Conservation (phyloP, 179 eudicot species). For the Patellifolia procumbens region DNA sequence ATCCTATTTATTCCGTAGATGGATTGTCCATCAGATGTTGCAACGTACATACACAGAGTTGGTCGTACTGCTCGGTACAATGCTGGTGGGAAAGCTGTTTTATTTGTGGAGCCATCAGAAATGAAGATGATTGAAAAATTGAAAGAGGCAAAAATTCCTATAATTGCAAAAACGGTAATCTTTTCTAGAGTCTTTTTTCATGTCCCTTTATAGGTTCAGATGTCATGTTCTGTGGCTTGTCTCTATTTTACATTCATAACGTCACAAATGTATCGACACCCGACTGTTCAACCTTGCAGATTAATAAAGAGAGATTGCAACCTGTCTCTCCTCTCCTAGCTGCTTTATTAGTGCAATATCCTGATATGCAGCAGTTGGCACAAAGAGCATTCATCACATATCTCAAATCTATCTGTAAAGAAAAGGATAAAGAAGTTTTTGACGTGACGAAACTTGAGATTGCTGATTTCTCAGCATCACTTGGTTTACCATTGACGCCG, state of each 20-base stretch:
- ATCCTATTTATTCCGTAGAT: slow-evolving; percentile 45
- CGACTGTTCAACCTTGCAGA: slow-evolving; percentile 37
- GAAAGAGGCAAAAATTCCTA: slow-evolving; percentile 60
- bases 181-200: slow-evolving; percentile 6
- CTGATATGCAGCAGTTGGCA: slow-evolving; percentile 61
- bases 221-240: background rate
- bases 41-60: slow-evolving; percentile 86
- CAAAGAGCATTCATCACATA: slow-evolving; percentile 82
- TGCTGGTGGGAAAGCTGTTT: slow-evolving; percentile 65
- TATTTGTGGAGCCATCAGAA: slow-evolving; percentile 84
- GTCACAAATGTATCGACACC: background rate
- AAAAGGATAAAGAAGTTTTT: slow-evolving; percentile 78
- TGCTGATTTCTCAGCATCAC: slow-evolving; percentile 76
- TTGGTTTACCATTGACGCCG: slow-evolving; percentile 91
- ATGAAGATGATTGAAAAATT: slow-evolving; percentile 71
- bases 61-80: slow-evolving; percentile 97
- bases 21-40: slow-evolving; percentile 92
- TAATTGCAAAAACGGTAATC: slow-evolving; percentile 30
- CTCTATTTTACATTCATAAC: background rate
- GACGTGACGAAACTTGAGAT: slow-evolving; percentile 70
- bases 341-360: slow-evolving; percentile 61
- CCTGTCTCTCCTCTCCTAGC: slow-evolving; percentile 68
- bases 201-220: background rate
- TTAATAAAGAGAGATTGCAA: slow-evolving; percentile 59
- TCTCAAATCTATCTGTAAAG: slow-evolving; percentile 60